phyloP scores from a whole-genome alignment of 1,284 basidiomycete genomes.

The Quambalaria eucalypti region DNA sequence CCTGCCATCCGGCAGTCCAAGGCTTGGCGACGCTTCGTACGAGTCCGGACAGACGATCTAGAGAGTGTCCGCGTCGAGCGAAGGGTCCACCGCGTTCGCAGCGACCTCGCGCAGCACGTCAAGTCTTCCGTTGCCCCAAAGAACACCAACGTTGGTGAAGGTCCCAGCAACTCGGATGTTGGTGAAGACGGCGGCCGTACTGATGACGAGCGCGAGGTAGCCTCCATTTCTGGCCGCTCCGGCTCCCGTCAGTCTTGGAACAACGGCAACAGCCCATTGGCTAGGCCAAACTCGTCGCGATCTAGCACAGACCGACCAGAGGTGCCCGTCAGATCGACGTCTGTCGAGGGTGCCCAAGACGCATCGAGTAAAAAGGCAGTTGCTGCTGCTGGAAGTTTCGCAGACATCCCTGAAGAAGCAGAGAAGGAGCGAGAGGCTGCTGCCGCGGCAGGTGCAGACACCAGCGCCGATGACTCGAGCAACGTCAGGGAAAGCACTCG shows the following conservation, averaged over 20 bases:
- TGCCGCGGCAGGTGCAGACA: neutral
- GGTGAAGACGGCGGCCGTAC: slow-evolving; percentile 24
- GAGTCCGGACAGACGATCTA: slow-evolving; percentile 72
- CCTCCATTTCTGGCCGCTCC: slow-evolving; percentile 6
- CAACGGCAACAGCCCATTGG: neutral
- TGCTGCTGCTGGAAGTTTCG: slow-evolving; percentile 25
- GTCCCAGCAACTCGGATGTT: slow-evolving; percentile 24
- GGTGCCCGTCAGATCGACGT: slow-evolving; percentile 12
- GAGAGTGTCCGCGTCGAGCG: slow-evolving; percentile 75
- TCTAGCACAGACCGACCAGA: slow-evolving; percentile 1
- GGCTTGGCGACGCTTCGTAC: slow-evolving; percentile 74
- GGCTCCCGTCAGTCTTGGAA: slow-evolving; percentile 2
- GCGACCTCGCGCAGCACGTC: slow-evolving; percentile 52
- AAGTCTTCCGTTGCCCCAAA: slow-evolving; percentile 26
- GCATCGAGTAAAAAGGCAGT: slow-evolving; percentile 14
- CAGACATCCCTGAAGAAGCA: slow-evolving; percentile 30
- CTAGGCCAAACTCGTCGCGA: neutral
- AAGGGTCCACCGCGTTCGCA: slow-evolving; percentile 73
- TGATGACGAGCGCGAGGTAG: slow-evolving; percentile 25
- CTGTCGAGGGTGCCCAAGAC: slow-evolving; percentile 12
- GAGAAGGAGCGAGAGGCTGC: slow-evolving; percentile 11
- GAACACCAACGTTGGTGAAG: slow-evolving; percentile 27
- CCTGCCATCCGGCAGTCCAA: slow-evolving; percentile 57
- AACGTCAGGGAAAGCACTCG: neutral
- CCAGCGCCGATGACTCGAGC: neutral